Conservation (phyloP, 2,329 filamentous ascomycete genomes). For the Juglanconis juglandina region DNA sequence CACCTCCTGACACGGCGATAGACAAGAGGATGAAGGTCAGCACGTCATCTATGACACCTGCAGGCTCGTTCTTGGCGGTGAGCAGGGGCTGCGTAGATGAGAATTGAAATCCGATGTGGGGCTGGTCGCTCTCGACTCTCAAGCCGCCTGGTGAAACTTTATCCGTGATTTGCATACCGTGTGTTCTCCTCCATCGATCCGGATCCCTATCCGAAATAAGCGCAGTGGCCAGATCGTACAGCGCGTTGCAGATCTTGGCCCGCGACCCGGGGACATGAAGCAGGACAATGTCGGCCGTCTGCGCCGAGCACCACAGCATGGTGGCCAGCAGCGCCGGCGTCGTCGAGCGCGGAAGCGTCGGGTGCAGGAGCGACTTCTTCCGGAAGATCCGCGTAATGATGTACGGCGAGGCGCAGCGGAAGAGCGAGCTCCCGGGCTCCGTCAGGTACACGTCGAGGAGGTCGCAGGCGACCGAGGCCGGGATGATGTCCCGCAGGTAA, state of each 20-base stretch:
- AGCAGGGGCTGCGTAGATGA: conserved; percentile 26
- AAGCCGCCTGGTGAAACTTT: conserved; percentile 26
- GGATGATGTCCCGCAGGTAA: conserved; percentile 35
- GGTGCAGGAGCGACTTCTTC: conserved; percentile 39
- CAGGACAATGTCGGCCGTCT: conserved; percentile 43
- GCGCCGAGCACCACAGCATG: conserved; percentile 46
- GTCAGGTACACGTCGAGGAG: conserved; percentile 47
- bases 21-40: conserved; percentile 43
- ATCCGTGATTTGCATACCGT: conserved; percentile 23
- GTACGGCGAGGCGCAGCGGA: conserved; percentile 44
- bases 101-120: conserved; percentile 23
- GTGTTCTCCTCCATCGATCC: conserved; percentile 34
- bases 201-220: conserved; percentile 34
- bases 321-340: conserved; percentile 43
- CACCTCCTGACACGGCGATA: conserved; percentile 43
- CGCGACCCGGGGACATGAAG: conserved; percentile 39
- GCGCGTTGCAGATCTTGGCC: conserved; percentile 35
- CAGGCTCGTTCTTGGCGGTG: conserved; percentile 33
- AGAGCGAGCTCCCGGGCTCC: conserved; percentile 40
- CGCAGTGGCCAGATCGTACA: conserved; percentile 34
- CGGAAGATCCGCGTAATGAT: conserved; percentile 45
- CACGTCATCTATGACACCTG: conserved; percentile 38
- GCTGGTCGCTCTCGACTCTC: conserved; percentile 30
- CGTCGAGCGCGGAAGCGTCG: conserved; percentile 36
- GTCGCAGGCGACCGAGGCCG: conserved; percentile 40